phyloP scores from a whole-genome alignment of 2,329 filamentous ascomycete genomes.

The Colletotrichum incanum region DNA sequence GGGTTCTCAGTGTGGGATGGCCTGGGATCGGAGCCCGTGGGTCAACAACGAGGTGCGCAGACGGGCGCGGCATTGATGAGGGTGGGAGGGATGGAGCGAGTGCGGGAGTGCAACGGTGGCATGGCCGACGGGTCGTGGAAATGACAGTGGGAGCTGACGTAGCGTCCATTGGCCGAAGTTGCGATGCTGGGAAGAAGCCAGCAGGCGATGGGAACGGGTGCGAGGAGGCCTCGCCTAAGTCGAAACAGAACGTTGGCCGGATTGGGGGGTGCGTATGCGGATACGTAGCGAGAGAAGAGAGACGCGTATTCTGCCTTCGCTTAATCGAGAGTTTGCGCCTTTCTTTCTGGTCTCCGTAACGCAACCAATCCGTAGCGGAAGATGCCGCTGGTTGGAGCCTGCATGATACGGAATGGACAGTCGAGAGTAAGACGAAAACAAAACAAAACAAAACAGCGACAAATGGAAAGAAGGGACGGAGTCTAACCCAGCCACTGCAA shows the following conservation, averaged over 20 bases:
- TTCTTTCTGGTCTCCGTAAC: conserved; percentile 8
- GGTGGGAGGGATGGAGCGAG: conserved; percentile 30
- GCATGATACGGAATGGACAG: not conserved
- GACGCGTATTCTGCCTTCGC: conserved; percentile 37
- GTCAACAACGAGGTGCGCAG: not conserved
- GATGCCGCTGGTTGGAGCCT: conserved; percentile 18
- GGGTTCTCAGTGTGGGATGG: conserved; percentile 19
- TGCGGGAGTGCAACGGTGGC: conserved; percentile 29
- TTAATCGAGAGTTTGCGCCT: conserved; percentile 22
- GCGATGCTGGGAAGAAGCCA: conserved; percentile 8
- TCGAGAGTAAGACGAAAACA: not conserved
- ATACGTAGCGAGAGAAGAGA: conserved; percentile 16
- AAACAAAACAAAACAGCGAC: conserved; percentile 1
- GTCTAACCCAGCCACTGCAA: conserved; percentile 6
- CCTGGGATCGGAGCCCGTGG: conserved; percentile 37
- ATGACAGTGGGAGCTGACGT: conserved; percentile 15
- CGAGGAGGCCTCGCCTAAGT: conserved; percentile 19
- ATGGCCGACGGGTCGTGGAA: conserved; percentile 29
- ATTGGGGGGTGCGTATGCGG: conserved; percentile 6
- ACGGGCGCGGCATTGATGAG: conserved; percentile 26
- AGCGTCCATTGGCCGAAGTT: conserved; percentile 1
- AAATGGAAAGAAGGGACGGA: not conserved
- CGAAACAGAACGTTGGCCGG: not conserved
- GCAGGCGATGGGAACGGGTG: not conserved
- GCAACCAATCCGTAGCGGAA: conserved; percentile 11